Conservation (phyloP, 371 early-diverging fungal species). For the Circinella minor region DNA sequence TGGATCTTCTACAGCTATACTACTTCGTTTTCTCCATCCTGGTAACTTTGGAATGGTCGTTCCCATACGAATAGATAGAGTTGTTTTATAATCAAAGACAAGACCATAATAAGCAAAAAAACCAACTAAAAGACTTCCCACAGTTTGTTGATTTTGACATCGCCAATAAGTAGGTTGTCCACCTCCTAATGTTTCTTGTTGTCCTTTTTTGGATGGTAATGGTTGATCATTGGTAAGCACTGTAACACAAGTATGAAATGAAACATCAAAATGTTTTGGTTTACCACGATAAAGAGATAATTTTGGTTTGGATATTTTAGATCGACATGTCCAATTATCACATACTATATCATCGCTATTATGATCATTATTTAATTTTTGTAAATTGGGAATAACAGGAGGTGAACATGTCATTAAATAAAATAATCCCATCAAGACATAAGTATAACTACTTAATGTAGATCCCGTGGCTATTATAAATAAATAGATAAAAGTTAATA, state of each 20-base stretch:
- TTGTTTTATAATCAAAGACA: background rate
- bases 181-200: background rate
- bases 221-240: background rate
- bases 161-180: background rate
- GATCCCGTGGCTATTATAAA: slow-evolving; percentile 17
- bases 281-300: background rate
- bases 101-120: slow-evolving; percentile 18
- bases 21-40: background rate
- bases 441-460: slow-evolving; percentile 24
- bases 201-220: too few species aligned
- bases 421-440: slow-evolving; percentile 22
- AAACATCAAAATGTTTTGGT: background rate
- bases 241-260: slow-evolving; percentile 15
- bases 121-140: slow-evolving; percentile 5
- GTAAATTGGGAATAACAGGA: slow-evolving; percentile 25
- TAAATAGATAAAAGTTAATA: background rate
- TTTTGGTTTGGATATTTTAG: background rate
- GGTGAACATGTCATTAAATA: slow-evolving; percentile 19
- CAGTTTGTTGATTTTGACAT: background rate
- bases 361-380: background rate
- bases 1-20: slow-evolving; percentile 20
- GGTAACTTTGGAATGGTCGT: background rate
- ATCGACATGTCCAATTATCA: background rate
- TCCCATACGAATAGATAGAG: background rate
- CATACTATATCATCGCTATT: background rate